phyloP scores from a whole-genome alignment of 345 rosid genomes.

The Corchorus olitorius region DNA sequence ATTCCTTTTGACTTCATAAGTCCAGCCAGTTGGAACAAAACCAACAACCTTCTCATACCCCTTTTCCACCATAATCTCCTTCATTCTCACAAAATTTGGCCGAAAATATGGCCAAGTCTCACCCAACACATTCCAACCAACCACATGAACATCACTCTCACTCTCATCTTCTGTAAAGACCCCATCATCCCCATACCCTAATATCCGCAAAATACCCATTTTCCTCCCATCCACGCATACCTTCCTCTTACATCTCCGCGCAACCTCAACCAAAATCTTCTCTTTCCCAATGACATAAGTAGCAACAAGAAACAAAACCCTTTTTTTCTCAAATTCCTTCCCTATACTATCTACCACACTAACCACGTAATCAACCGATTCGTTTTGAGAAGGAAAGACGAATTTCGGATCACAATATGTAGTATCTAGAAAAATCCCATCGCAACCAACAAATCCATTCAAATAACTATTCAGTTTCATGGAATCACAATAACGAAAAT shows the following conservation, averaged over 20 bases:
- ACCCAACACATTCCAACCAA: constrained; percentile 93
- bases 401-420: constrained; percentile 87
- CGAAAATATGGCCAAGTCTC: constrained; percentile 95
- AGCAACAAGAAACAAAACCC: constrained; percentile 81
- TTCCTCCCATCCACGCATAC: constrained; percentile 69
- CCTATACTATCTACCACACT: constrained; percentile 56
- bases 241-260: constrained; percentile 56
- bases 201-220: constrained; percentile 57
- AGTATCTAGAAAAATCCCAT: constrained; percentile 77
- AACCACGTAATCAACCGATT: constrained; percentile 67
- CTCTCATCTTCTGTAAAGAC: constrained; percentile 59
- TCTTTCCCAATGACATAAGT: constrained; percentile 92
- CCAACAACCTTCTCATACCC: constrained; percentile 81
- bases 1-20: constrained; percentile 75
- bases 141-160: constrained; percentile 79
- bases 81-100: constrained; percentile 75
- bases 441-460: constrained; percentile 61
- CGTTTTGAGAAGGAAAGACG: constrained; percentile 71
- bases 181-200: constrained; percentile 60
- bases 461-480: constrained; percentile 57
- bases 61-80: constrained; percentile 76
- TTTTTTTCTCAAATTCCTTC: constrained; percentile 36
- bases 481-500: constrained; percentile 59
- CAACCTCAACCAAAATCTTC: constrained; percentile 73
- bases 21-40: constrained; percentile 95